Evolutionary conservation across 163 green algal species (phyloP), one percentile per base, ranked within the genome.

Genomic region (Volvox carteri): DNA sequence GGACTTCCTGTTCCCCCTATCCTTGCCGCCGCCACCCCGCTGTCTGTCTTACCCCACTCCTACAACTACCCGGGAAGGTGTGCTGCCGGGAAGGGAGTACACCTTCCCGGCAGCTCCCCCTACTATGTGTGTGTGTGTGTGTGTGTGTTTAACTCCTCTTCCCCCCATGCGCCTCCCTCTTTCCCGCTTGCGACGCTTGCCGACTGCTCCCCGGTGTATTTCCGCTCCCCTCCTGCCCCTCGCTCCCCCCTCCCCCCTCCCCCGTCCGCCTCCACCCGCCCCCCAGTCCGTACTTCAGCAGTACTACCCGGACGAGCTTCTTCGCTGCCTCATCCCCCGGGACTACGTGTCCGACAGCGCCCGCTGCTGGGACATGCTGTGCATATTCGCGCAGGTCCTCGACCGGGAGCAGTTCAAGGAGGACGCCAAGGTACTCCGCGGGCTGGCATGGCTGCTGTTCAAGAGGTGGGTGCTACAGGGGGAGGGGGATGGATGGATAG

Each of bases 371-470:
- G 77, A 85, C 77, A 35, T 84, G 30, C 58, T 86, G 41, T 44
- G 41, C 78, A 86, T 86, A 37, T 86, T 86, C 41, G 78, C 78
- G 11, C 52, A 87, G 60, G 56, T 87, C n/a, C 46, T 87, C 60
- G 79, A 87, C 28, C 79, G 79, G 21, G 79, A 87, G 79, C 60
- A 77, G 44, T 87, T 87, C 62, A 19, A 62, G 44, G 79, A 87
- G 79, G 79, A 87, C 30, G 79, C 79, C 41, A 78, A 67, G 62
- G 60, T 28, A 30, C 79, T 87, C 42, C 19, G 79, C 19, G 12
- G 25, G 39, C 41, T 86, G 78, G 78, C 58, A 25, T 60, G 37
- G 77, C 19, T 42, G 21, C 12, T 75, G 0, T 74, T 74, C 54
- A 74, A 60, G 25, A 39, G 77, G 77, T 75, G 54, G 8, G n/a